Evolutionary conservation across 768 basidiomycete genomes (phyloP), one percentile per base, ranked within the genome.

Genomic region (Suillus bovinus): DNA sequence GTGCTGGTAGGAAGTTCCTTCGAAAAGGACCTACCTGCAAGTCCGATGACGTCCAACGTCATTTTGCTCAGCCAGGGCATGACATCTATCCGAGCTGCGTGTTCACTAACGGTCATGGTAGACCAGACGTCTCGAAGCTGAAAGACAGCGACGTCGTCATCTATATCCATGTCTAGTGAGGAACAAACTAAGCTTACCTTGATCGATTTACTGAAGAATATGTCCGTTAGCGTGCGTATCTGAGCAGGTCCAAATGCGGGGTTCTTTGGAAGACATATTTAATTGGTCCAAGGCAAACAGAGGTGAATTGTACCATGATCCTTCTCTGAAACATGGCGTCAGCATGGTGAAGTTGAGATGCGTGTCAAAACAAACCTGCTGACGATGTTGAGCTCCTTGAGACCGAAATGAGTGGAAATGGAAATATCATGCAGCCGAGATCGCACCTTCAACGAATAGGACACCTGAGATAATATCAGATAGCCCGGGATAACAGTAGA

Each of bases 171-270:
- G 67, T 56, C 44, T 67, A 64, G 11, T 41, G 39, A 53, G 41
- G 53, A 46, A 47, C n/a, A 41, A 14, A 53, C 10, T 16, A 44
- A 3, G 20, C 64, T 34, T 67, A 84, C 86, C 70, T 82, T 73
- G 0, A 80, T 65, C 0, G 87, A 74, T 69, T 87, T 89, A 3
- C 81, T 79, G 5, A 86, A 65, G 63, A 89, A 88, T 14, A 84
- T 82, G 16, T 78, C 78, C 0, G 85, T 85, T 14, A 88, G 68
- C 47, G 82, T 83, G 2, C 86, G 77, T 42, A 89, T 80, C 66
- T 88, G 86, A 1, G 80, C 72, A 3, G 80, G 78, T 1, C 87
- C 86, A 66, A 90, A 90, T 0, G 87, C 87, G 14, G 88, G 87
- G 64, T 89, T 89, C 87, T 80, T 56, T 5, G 4, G 47, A 10